These are phyloP conservation scores for Beauveria sp. DNA, from an alignment of 2,329 filamentous ascomycete species.

Conservation along the genomic window DNA sequence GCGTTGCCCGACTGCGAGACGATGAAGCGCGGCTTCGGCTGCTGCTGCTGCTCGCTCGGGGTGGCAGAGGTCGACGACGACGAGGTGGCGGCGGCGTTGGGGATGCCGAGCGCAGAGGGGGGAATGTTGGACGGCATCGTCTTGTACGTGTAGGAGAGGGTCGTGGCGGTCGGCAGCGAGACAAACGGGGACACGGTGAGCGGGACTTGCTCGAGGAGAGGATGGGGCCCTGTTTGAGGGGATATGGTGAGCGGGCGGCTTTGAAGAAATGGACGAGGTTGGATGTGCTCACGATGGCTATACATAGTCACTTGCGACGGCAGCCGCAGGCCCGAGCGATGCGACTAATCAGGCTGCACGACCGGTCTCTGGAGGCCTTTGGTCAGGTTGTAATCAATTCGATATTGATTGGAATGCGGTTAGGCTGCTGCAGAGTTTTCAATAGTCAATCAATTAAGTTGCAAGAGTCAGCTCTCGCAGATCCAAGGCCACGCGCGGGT, in stretches of 20 bases:
- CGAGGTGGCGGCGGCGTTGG: constrained; percentile 19
- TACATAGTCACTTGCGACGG: constrained; percentile 20
- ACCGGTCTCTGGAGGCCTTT: too few species aligned
- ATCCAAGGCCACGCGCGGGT: neutral
- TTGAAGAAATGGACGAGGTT: neutral
- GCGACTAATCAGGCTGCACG: too few species aligned
- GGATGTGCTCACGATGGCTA: constrained; percentile 26
- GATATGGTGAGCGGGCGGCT: neutral
- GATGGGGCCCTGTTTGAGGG: constrained; percentile 57
- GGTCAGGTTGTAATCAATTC: neutral
- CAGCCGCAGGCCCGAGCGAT: neutral
- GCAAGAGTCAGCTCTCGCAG: neutral
- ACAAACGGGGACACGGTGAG: constrained; percentile 93
- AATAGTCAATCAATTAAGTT: neutral
- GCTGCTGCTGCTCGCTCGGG: too few species aligned
- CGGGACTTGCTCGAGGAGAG: constrained; percentile 83
- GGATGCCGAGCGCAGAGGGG: constrained; percentile 27
- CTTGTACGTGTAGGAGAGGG: constrained; percentile 93
- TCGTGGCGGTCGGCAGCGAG: constrained; percentile 79
- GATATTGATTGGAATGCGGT: neutral
- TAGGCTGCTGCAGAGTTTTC: neutral
- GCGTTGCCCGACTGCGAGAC: constrained; percentile 70
- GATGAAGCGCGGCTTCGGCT: constrained; percentile 62
- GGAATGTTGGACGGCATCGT: constrained; percentile 81
- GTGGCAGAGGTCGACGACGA: too few species aligned